Evolutionary conservation across 257 asterid species (phyloP), one percentile per base, ranked within the genome.

Genomic region (Lycium ferocissimum): DNA sequence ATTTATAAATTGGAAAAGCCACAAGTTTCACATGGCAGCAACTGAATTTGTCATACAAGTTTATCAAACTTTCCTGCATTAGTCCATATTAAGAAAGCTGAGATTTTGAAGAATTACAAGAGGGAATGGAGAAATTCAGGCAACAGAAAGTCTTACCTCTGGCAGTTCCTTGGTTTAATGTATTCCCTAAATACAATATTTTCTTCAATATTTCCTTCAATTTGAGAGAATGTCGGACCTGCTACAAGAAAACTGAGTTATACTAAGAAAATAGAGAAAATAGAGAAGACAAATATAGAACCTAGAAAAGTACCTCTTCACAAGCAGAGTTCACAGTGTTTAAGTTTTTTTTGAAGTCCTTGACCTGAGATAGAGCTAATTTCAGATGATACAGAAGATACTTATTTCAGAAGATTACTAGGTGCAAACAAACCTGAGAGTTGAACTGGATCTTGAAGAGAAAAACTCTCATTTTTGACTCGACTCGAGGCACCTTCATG

Each of bases 401-500:
- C 15, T 9, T 79, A 61, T 81, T 51, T 85, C 86, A 80, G 58
- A 80, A 83, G 85, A 66, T 78, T 7, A 75, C 76, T 26, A 80
- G 83, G 87, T 85, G 84, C 83, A 82, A 69, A 86, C 91, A 87
- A 87, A 96, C 99, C 99, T 96, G 99, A 84, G 97, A 73, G 84
- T 84, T 95, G 89, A 97, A 97, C 86, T 95, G 99, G 90, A 94
- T 97, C 92, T 97, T 97, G 95, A 97, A 97, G 84, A 97, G 88
- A 88, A 97, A 97, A 86, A 97, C 99, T 88, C 98, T 91, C 47
- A 97, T 89, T 88, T 97, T 97, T 59, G 99, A 94, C 86, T 97
- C 99, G 80, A 97, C 99, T 49, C 99, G 93, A 61, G 99, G 99
- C 86, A 97, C 99, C 92, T 97, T 97, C 99, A 97, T 95, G 89